These are phyloP conservation scores for Hortiboletus campestris DNA, from an alignment of 768 basidiomycete genomes.

Conservation along the genomic window DNA sequence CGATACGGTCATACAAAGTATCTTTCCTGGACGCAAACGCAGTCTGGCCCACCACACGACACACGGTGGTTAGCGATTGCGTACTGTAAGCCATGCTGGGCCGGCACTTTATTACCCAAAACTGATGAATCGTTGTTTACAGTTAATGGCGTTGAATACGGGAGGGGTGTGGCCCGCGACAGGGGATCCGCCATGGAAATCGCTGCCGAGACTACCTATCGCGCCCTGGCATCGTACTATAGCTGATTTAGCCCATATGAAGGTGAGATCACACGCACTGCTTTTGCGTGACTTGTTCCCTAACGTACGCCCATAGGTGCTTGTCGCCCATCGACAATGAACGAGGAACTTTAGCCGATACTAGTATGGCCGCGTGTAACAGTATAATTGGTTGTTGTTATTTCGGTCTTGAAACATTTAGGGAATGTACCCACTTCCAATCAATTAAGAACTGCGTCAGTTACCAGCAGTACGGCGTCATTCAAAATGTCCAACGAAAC, in stretches of 20 bases:
- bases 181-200: slow-evolving; percentile 31
- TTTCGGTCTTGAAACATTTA: not conserved
- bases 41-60: slow-evolving; percentile 23
- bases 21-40: slow-evolving; percentile 23
- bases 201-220: slow-evolving; percentile 27
- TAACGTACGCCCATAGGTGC: not conserved
- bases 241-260: slow-evolving; percentile 13
- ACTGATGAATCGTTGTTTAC: not conserved
- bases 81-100: slow-evolving; percentile 20
- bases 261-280: slow-evolving; percentile 1
- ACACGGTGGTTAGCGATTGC: slow-evolving; percentile 25
- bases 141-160: slow-evolving; percentile 30
- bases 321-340: not conserved
- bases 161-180: slow-evolving; percentile 24
- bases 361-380: not conserved
- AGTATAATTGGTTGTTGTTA: slow-evolving; percentile 1
- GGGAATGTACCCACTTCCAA: slow-evolving; percentile 1
- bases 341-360: not conserved
- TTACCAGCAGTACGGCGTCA: not conserved
- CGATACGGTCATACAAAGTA: slow-evolving; percentile 30
- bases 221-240: slow-evolving; percentile 20
- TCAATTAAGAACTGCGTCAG: too few species aligned
- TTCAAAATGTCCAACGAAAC: not conserved
- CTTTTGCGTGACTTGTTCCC: not conserved
- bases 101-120: not conserved